Evolutionary conservation across 805 yeast genomes (phyloP), one percentile per base, ranked within the genome.

Genomic region (Wickerhamiella alocasiicola): DNA sequence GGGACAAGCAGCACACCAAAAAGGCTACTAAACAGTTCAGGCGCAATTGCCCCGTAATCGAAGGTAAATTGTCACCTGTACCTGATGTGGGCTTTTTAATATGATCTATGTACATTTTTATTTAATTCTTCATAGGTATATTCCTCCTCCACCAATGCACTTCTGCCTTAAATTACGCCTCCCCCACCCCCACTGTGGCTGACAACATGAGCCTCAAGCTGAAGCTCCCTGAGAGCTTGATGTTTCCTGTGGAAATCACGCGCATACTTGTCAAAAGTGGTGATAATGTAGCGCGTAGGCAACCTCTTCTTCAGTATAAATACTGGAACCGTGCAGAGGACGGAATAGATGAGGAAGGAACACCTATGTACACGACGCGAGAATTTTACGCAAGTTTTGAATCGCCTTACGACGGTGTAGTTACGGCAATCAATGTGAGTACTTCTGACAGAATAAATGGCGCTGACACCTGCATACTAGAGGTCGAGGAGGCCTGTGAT

Each of bases 401-500:
- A 55, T 69, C 78, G 28, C 96, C 96, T 0, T 66, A 82, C 21
- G 81, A 74, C 45, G 97, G 97, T 0, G 63, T 64, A 29, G 60
- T 91, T 3, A 58, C 63, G 6, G 52, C 60, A 9, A 62, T 85
- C 47, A 52, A 60, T 18, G 67, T 83, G 4, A 56, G 61, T 6
- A 64, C 64, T 1, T 78, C 81, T 30, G 84, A 81, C 50, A 76
- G 72, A 47, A 64, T 88, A 13, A 56, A 57, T 9, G 55, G 60
- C 23, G 44, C 61, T 9, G 65, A 66, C 26, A 72, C 71, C 42
- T 63, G 63, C 2, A 62, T 88, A 11, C 67, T 76, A 21, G 62
- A 65, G 30, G 67, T 88, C 12, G 60, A 64, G 31, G 96, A 93
- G 55, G 84, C 93, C 0, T 91, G 98, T 54, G 69, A 83, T 9